These are phyloP conservation scores for Chrysoporthe austroafricana DNA, from an alignment of 2,329 filamentous ascomycete species.

Conservation along the genomic window DNA sequence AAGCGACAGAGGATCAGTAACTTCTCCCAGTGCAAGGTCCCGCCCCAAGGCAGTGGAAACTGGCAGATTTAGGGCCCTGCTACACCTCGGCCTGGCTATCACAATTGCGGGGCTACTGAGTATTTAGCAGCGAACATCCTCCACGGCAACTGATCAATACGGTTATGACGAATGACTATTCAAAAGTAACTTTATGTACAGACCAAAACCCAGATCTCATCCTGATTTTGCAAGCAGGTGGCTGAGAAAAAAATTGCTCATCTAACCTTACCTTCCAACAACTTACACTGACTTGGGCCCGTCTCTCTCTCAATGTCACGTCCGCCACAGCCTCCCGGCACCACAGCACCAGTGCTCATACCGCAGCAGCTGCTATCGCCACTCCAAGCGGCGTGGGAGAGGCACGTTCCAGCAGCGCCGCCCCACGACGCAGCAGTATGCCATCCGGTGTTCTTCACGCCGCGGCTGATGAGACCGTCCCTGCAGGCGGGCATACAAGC, in stretches of 20 bases:
- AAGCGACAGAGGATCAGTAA: too few species aligned
- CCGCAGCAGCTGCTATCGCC: slow-evolving; percentile 27
- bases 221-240: background rate
- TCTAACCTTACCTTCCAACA: background rate
- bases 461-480: slow-evolving; percentile 57
- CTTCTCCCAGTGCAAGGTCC: too few species aligned
- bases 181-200: background rate
- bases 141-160: slow-evolving; percentile 4
- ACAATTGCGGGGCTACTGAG: slow-evolving; percentile 10
- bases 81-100: slow-evolving; percentile 13
- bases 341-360: slow-evolving; percentile 34
- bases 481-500: background rate
- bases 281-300: background rate
- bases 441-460: slow-evolving; percentile 79
- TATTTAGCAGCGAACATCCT: background rate
- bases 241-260: background rate
- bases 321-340: slow-evolving; percentile 14
- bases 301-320: slow-evolving; percentile 17
- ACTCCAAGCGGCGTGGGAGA: slow-evolving; percentile 35
- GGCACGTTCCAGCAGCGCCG: slow-evolving; percentile 50
- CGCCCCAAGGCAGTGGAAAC: background rate
- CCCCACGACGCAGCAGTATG: slow-evolving; percentile 47
- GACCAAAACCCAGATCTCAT: background rate
- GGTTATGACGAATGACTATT: background rate
- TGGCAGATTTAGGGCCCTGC: background rate